Evolutionary conservation across 257 asterid genomes (phyloP).

Genomic region (Salvia rosmarinus): DNA sequence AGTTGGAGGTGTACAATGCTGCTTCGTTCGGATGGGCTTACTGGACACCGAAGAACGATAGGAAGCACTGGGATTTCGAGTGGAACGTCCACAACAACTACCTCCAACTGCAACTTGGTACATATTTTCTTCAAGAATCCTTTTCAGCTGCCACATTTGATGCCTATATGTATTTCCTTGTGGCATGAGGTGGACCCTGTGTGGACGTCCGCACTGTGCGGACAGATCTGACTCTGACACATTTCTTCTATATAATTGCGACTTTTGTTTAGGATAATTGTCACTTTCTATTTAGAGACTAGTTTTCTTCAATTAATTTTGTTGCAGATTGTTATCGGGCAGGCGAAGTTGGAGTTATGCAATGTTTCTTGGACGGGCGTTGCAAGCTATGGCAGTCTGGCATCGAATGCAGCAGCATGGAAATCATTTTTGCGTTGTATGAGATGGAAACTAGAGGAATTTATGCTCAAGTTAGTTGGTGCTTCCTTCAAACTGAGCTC

Average conservation of each 20-base stretch:
- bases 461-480: background rate
- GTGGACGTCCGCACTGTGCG: too few relatives aligned
- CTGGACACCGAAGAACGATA: conserved; percentile 72
- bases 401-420: background rate
- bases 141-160: too few relatives aligned
- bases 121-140: background rate
- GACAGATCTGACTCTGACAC: too few relatives aligned
- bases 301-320: too few relatives aligned
- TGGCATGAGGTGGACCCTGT: too few relatives aligned
- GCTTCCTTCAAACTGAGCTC: background rate
- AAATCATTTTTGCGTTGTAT: background rate
- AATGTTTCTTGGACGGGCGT: conserved; percentile 37
- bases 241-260: too few relatives aligned
- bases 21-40: conserved; percentile 89
- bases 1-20: conserved; percentile 60
- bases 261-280: too few relatives aligned
- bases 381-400: background rate
- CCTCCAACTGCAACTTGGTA: conserved; percentile 66
- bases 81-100: conserved; percentile 70
- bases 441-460: background rate
- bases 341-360: conserved; percentile 25
- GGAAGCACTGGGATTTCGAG: conserved; percentile 83
- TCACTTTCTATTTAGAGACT: too few relatives aligned
- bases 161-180: too few relatives aligned
- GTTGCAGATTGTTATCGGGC: conserved; percentile 38